Evolutionary conservation across 176 grass and related monocot species (phyloP).

Genomic region (Bolboschoenus planiculmis): DNA sequence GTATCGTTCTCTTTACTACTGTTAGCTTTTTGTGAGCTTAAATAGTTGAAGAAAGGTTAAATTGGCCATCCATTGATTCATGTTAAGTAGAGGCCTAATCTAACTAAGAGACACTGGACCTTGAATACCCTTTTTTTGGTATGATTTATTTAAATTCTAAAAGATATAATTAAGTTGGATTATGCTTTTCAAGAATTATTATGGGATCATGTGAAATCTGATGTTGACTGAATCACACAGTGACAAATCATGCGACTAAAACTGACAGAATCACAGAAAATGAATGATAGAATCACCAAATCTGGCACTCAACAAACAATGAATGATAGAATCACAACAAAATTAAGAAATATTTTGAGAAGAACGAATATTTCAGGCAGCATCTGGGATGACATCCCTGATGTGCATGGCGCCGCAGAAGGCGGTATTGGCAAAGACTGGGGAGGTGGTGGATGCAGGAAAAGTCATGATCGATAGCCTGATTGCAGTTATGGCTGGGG

Average conservation of each 20-base stretch:
- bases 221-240: no score
- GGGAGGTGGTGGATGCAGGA: constrained; percentile 29
- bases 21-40: neutral
- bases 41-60: neutral
- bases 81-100: neutral
- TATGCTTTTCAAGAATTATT: no score
- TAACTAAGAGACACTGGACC: neutral
- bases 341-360: neutral
- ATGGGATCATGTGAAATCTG: no score
- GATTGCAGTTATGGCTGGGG: constrained; percentile 48
- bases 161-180: no score
- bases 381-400: constrained; percentile 44
- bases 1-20: neutral
- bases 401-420: constrained; percentile 44
- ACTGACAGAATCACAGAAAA: no score
- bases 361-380: constrained; percentile 30
- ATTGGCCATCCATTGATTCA: neutral
- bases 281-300: no score
- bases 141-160: neutral
- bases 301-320: neutral
- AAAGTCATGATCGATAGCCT: constrained; percentile 28
- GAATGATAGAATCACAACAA: neutral
- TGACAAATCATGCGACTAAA: no score
- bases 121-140: neutral
- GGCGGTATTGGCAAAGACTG: constrained; percentile 36